Conservation (phyloP, 352 stramenopile genomes). For the Globisporangium nodosum region DNA sequence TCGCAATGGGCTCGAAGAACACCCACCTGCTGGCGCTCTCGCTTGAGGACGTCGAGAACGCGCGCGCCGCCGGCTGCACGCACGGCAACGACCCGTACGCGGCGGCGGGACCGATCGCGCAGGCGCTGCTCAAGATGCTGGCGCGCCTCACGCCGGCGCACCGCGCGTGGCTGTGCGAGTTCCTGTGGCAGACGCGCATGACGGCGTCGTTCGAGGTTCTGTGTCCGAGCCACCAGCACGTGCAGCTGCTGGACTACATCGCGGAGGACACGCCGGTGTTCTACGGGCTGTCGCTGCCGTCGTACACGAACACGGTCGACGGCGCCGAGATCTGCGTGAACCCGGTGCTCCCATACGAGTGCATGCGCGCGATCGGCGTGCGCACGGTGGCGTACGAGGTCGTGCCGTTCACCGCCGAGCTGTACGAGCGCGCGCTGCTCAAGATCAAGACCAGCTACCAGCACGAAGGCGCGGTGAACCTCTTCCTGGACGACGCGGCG, state of each 20-base stretch:
- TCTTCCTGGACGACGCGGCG: slow-evolving; percentile 55
- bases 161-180: slow-evolving; percentile 49
- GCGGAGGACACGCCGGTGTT: slow-evolving; percentile 71
- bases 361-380: slow-evolving; percentile 45
- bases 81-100: slow-evolving; percentile 39
- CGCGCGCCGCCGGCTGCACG: slow-evolving; percentile 14
- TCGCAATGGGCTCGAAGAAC: slow-evolving; percentile 78
- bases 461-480: slow-evolving; percentile 66
- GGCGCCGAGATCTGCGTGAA: slow-evolving; percentile 73
- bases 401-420: slow-evolving; percentile 26
- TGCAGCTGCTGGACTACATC: slow-evolving; percentile 68
- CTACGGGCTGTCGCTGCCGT: slow-evolving; percentile 65
- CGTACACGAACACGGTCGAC: slow-evolving; percentile 13
- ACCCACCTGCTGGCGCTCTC: slow-evolving; percentile 57
- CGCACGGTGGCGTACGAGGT: slow-evolving; percentile 61
- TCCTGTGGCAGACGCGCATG: slow-evolving; percentile 69
- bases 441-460: slow-evolving; percentile 50
- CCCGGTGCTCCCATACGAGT: slow-evolving; percentile 59
- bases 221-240: slow-evolving; percentile 66
- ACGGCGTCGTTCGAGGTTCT: slow-evolving; percentile 80
- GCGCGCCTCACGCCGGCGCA: slow-evolving; percentile 26
- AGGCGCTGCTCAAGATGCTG: slow-evolving; percentile 38
- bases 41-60: slow-evolving; percentile 40
- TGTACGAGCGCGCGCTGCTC: slow-evolving; percentile 27
- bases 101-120: slow-evolving; percentile 45